Base-by-base conservation (phyloP, 371 early-diverging fungal species). In the Apophysomyces elegans region DNA sequence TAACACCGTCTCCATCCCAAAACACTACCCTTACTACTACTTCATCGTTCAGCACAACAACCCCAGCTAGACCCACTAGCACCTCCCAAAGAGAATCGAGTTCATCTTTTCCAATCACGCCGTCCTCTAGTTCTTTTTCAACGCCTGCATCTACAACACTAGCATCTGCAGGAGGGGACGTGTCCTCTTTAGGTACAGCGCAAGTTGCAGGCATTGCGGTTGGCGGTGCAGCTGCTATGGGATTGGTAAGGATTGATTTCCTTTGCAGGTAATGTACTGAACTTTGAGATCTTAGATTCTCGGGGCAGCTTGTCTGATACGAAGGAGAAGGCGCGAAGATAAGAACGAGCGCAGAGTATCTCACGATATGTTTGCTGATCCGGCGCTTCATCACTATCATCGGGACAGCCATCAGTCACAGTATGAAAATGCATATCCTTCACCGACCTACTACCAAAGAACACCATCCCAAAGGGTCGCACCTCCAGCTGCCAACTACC, bases 131-230 rank as follows among this genome's bases (percentile, higher is more conserved):
- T 21, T 18, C 54, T 50, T 18, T 3, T 6, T 4, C 2, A 0
- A 21, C 54, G 4, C 21, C 21, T 21, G 3, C 11, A 16, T 4
- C 54, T 21, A 50, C 54, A 21, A 18, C 54, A 21, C 5, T 35
- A 50, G 21, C 16, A n/a, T 7, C 54, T 9, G 7, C n/a, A 7
- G 54, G 11, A 26, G 32, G 3, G 32, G 32, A 26, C 32, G 32
- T 1, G 32, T 26, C 32, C 0, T 26, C 32, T 26, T 18, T 39
- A 7, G 37, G 41, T 0, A 47, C 32, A 39, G 16, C 32, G 16
- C 38, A 54, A 14, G 26, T 63, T 7, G 63, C 41, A 26, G 63
- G 63, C 14, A 56, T 63, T 21, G 63, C 13, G 0, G 18, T 56
- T 36, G 63, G 54, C 38, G 14, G 54, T 21, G 14, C 39, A 18